These are phyloP conservation scores for Moniliophthora roreri DNA, from an alignment of 1,284 basidiomycete species.

Conservation along the genomic window DNA sequence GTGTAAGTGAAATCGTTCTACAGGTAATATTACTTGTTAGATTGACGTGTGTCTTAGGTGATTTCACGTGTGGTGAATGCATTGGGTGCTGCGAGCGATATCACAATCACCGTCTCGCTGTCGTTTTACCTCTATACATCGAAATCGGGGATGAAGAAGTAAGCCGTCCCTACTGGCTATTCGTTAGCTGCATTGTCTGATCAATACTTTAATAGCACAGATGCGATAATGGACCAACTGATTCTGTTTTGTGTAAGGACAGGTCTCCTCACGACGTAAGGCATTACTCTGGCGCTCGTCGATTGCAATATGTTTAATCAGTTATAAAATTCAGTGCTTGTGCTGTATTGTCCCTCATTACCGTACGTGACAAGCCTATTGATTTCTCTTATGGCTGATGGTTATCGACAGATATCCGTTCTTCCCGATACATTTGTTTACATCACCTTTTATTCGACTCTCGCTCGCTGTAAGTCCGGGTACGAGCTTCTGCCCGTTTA, in stretches of 20 bases:
- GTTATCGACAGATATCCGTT: slow-evolving; percentile 8
- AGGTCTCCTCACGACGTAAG: slow-evolving; percentile 10
- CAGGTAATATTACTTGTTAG: neutral
- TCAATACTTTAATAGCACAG: slow-evolving; percentile 2
- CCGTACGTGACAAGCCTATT: neutral
- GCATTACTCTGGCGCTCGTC: neutral
- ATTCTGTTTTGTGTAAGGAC: slow-evolving; percentile 10
- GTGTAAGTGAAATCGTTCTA: neutral
- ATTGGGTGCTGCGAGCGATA: slow-evolving; percentile 7
- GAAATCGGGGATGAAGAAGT: slow-evolving; percentile 11
- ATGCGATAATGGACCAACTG: slow-evolving; percentile 9
- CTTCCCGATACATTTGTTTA: slow-evolving; percentile 13
- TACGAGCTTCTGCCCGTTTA: neutral
- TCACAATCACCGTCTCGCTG: slow-evolving; percentile 8
- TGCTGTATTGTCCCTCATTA: slow-evolving; percentile 9
- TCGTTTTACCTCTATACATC: slow-evolving; percentile 8
- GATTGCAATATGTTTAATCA: too few relatives aligned
- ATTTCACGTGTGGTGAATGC: slow-evolving; percentile 9
- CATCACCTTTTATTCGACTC: slow-evolving; percentile 10
- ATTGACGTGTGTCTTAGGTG: neutral
- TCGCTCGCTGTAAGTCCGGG: slow-evolving; percentile 10
- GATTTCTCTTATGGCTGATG: neutral
- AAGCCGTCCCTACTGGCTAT: neutral
- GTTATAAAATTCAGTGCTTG: neutral
- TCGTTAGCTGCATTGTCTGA: neutral